These are phyloP conservation scores for Geosmithia flava DNA, from an alignment of 2,329 filamentous ascomycete species.

Conservation along the genomic window DNA sequence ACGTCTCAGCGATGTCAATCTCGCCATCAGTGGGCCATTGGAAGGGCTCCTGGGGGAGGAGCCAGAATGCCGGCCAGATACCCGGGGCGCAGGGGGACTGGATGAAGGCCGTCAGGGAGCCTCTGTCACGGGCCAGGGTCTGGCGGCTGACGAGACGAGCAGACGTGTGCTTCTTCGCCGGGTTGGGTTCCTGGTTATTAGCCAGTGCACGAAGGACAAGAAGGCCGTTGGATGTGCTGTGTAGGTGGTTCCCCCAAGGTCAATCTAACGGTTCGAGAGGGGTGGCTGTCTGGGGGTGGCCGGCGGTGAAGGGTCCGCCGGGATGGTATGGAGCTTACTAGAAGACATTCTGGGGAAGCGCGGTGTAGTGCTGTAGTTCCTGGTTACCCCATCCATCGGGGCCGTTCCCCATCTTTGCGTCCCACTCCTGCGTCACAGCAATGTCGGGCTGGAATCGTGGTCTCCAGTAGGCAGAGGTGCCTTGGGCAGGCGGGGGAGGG, in stretches of 20 bases:
- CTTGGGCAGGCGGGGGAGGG: constrained; percentile 6
- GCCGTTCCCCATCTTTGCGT: constrained; percentile 38
- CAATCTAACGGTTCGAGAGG: too few species aligned
- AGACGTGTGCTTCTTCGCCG: constrained; percentile 35
- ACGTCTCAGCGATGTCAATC: constrained; percentile 48
- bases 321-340: constrained; percentile 23
- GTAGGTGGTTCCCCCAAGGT: background rate
- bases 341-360: constrained; percentile 36
- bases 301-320: background rate
- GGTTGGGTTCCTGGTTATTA: constrained; percentile 15
- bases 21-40: constrained; percentile 47
- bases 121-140: constrained; percentile 35
- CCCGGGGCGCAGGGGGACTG: constrained; percentile 39
- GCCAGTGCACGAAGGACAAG: constrained; percentile 40
- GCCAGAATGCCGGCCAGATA: constrained; percentile 52
- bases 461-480: constrained; percentile 34
- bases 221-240: constrained; percentile 30
- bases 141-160: constrained; percentile 41
- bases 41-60: constrained; percentile 45
- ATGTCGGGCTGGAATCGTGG: constrained; percentile 32
- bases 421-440: constrained; percentile 36
- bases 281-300: background rate
- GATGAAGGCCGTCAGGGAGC: constrained; percentile 38
- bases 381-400: constrained; percentile 51
- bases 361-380: constrained; percentile 45